phyloP scores from a whole-genome alignment of 768 basidiomycete species.

The Dentipellis sp. region DNA sequence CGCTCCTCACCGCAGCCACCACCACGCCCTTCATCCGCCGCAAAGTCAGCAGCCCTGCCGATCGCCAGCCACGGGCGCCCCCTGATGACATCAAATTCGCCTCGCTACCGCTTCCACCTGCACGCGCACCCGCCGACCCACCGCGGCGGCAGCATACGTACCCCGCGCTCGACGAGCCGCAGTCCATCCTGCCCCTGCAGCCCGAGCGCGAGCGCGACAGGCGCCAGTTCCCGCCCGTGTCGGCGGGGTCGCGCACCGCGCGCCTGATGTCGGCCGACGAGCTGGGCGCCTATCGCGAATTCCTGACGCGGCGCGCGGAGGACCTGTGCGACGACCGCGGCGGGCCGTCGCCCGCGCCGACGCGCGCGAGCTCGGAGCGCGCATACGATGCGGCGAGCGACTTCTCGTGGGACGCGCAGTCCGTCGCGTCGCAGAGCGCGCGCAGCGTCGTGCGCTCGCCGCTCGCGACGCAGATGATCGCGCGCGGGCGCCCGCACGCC shows the following conservation, averaged over 20 bases:
- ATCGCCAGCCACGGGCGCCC: background rate
- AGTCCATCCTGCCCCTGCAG: too few relatives aligned
- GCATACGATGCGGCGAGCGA: slow-evolving; percentile 8
- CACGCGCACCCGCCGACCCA: background rate
- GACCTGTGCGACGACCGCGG: slow-evolving; percentile 1
- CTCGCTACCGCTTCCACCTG: background rate
- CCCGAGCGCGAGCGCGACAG: background rate
- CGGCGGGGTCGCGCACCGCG: background rate
- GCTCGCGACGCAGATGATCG: background rate
- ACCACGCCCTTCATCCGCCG: background rate
- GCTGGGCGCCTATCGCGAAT: slow-evolving; percentile 4
- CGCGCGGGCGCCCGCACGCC: background rate
- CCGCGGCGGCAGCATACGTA: background rate
- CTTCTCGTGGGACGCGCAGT: slow-evolving; percentile 7
- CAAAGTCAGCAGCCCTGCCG: background rate
- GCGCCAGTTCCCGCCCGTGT: background rate
- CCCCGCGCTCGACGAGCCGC: background rate
- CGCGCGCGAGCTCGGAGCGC: background rate
- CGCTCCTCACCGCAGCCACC: background rate
- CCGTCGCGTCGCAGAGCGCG: slow-evolving; percentile 19
- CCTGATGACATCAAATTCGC: background rate
- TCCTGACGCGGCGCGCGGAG: slow-evolving; percentile 6
- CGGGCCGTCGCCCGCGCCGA: background rate
- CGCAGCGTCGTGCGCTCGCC: background rate
- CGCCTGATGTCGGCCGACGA: slow-evolving; percentile 6